Evolutionary conservation across 352 stramenopile genomes (phyloP).

Genomic region (Phytophthora pini): DNA sequence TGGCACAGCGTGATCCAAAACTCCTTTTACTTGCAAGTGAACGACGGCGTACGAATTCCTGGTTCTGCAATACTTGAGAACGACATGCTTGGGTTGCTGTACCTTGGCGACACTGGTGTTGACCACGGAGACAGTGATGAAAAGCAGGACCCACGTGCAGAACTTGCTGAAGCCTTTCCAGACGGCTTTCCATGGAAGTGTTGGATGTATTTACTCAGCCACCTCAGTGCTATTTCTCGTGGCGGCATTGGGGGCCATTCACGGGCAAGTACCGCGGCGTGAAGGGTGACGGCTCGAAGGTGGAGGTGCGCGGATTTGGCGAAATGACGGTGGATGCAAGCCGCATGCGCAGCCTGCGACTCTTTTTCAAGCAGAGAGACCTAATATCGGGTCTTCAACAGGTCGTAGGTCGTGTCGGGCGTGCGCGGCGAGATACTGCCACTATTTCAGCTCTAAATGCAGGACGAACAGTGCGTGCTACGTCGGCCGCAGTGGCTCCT

Average conservation of each 20-base stretch:
- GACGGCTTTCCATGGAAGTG: slow-evolving; percentile 84
- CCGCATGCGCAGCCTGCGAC: slow-evolving; percentile 54
- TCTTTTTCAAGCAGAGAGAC: slow-evolving; percentile 79
- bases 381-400: slow-evolving; percentile 56
- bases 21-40: slow-evolving; percentile 76
- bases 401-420: slow-evolving; percentile 26
- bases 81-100: slow-evolving; percentile 76
- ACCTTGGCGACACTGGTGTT: slow-evolving; percentile 48
- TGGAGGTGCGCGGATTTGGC: slow-evolving; percentile 78
- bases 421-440: slow-evolving; percentile 30
- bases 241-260: slow-evolving; percentile 83
- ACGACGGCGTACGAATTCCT: slow-evolving; percentile 58
- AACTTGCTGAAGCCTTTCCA: slow-evolving; percentile 69
- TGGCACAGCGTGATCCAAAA: slow-evolving; percentile 69
- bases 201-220: slow-evolving; percentile 81
- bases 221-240: slow-evolving; percentile 80
- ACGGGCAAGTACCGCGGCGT: slow-evolving; percentile 69
- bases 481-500: slow-evolving; percentile 26
- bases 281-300: slow-evolving; percentile 58
- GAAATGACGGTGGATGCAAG: slow-evolving; percentile 68
- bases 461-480: slow-evolving; percentile 16
- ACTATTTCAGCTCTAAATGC: slow-evolving; percentile 14
- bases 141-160: slow-evolving; percentile 51
- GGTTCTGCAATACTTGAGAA: slow-evolving; percentile 56
- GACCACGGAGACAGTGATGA: slow-evolving; percentile 46